These are phyloP conservation scores for Gracilaria vermiculophylla DNA, from an alignment of 23 red algal species.

Conservation along the genomic window DNA sequence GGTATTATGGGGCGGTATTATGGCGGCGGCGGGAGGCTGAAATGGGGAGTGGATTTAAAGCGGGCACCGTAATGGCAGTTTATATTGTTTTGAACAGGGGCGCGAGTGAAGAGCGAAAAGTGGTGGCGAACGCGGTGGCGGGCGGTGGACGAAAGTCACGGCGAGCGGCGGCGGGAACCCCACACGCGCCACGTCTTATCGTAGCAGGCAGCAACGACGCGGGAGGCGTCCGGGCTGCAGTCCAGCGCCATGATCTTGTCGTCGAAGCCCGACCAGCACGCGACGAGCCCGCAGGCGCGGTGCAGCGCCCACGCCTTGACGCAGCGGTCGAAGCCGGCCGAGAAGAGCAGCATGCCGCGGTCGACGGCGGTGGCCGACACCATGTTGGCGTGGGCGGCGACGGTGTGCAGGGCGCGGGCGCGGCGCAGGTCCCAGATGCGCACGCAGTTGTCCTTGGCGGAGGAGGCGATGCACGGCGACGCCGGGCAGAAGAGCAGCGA, in stretches of 20 bases:
- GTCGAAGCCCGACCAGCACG: slow-evolving; percentile 44
- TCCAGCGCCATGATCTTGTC: slow-evolving; percentile 75
- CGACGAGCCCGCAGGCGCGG: slow-evolving; percentile 63
- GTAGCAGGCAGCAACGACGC: slow-evolving; percentile 65
- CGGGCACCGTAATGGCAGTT: background rate
- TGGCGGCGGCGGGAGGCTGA: background rate
- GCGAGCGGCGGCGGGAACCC: background rate
- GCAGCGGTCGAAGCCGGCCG: slow-evolving; percentile 53
- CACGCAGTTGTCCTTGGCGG: slow-evolving; percentile 68
- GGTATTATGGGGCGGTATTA: no score
- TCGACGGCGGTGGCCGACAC: slow-evolving; percentile 47
- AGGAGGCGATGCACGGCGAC: slow-evolving; percentile 13
- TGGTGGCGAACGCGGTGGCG: no score
- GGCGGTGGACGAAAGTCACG: no score
- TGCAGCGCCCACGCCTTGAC: slow-evolving; percentile 67
- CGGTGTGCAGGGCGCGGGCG: slow-evolving; percentile 1
- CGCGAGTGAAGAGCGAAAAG: no score
- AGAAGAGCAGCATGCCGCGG: slow-evolving; percentile 39
- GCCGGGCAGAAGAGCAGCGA: slow-evolving; percentile 39
- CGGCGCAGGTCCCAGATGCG: slow-evolving; percentile 73
- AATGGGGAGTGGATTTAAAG: background rate
- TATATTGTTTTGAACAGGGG: no score
- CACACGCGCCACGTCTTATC: slow-evolving; percentile 82
- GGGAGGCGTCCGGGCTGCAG: slow-evolving; percentile 5
- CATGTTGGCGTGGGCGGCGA: slow-evolving; percentile 66